Evolutionary conservation across 1,284 basidiomycete species (phyloP), one percentile per base, ranked within the genome.

Genomic region (Trametes hirsuta): DNA sequence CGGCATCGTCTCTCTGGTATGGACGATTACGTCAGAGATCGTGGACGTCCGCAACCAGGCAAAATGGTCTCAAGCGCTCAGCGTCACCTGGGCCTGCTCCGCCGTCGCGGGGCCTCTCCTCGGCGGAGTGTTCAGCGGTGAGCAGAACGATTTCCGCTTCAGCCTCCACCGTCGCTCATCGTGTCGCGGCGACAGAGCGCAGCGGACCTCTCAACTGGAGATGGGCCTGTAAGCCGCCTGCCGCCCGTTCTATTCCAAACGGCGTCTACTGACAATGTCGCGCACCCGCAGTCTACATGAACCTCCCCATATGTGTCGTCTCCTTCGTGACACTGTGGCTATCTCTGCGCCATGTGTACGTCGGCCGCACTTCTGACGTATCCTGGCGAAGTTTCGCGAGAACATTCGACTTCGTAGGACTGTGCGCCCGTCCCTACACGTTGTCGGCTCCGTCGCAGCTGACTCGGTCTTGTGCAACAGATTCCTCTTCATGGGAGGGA

Each of bases 1-100:
- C 47, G 91, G 91, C 10, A 92, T 93, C 62, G 91, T 93, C 46
- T 86, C 84, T 66, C 81, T 87, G 46, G 90, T 93, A 45, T 93
- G 91, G 91, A 84, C 90, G 24, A 88, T 93, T 62, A 91, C 89
- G 51, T 83, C 89, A 65, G 90, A 92, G 71, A 85, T 93, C 61
- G 90, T 93, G 42, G 84, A 86, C 68, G 80, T 84, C 39, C 78
- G 77, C 62, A 78, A 82, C 61, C 84, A 89, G 61, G 86, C 90
- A 51, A 90, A 86, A 70, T 93, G 90, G 91, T 91, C 89, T 10
- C 88, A 90, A 72, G 89, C 89, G 22, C 79, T 93, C 41, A 92
- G 89, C 66, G 73, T 91, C 55, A 93, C 91, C 41, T 93, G 91
- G 91, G 86, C 87, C 61, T 88, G 86, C 69, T 93, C 91, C 49